phyloP scores from a whole-genome alignment of 768 basidiomycete species.

The Pleurotus eryngii region DNA sequence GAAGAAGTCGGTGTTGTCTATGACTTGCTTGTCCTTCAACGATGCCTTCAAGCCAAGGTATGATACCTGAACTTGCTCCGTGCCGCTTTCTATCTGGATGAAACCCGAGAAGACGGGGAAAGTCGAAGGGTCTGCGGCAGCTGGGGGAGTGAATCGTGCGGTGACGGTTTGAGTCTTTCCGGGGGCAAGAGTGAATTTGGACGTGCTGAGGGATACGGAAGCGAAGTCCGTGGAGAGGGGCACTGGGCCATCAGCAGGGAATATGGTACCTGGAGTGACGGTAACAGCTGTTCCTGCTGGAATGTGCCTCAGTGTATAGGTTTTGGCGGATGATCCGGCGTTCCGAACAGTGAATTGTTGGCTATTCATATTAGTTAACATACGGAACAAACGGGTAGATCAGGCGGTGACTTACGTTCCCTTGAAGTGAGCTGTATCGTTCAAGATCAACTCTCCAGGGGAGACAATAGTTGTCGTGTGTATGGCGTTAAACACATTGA shows the following conservation, averaged over 20 bases:
- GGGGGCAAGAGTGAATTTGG: constrained; percentile 41
- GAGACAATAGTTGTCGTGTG: constrained; percentile 48
- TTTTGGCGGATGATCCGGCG: constrained; percentile 36
- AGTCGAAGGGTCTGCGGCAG: constrained; percentile 24
- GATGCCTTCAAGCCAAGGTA: constrained; percentile 36
- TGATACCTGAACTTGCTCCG: constrained; percentile 26
- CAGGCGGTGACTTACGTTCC: constrained; percentile 28
- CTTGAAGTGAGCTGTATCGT: constrained; percentile 59
- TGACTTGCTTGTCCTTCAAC: constrained; percentile 46
- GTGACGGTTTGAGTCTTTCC: constrained; percentile 37
- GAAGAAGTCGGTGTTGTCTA: constrained; percentile 48
- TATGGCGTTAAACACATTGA: constrained; percentile 58
- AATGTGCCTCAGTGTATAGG: constrained; percentile 46
- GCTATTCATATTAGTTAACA: constrained; percentile 18
- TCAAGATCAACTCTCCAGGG: constrained; percentile 56
- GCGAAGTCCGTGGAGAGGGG: constrained; percentile 44
- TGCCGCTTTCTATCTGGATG: constrained; percentile 29
- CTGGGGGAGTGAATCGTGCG: constrained; percentile 45
- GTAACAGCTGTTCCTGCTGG: constrained; percentile 57
- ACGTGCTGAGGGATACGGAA: constrained; percentile 41
- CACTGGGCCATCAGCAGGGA: constrained; percentile 27
- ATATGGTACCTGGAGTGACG: constrained; percentile 27
- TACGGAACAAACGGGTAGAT: constrained; percentile 1
- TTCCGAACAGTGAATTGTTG: constrained; percentile 53
- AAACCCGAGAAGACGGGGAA: constrained; percentile 51